These are phyloP conservation scores for Catenaria anguillulae DNA, from an alignment of 371 early-diverging fungal genomes.

Conservation along the genomic window DNA sequence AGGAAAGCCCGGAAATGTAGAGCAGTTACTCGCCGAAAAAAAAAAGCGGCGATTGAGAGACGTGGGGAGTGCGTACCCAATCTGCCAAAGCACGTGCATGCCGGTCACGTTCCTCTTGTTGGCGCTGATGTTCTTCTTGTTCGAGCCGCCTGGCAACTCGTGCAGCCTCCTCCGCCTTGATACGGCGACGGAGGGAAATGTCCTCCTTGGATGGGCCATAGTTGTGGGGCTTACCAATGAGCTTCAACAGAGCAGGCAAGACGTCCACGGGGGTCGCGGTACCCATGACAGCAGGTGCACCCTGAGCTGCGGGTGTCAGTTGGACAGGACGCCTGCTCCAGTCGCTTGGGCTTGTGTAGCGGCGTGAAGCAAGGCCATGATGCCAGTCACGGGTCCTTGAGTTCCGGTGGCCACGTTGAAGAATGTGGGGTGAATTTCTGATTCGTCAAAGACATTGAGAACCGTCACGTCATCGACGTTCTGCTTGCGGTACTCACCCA, in stretches of 20 bases:
- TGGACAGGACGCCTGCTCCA: not conserved
- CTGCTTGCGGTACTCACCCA: constrained; percentile 25
- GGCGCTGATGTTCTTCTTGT: constrained; percentile 22
- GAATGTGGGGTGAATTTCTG: constrained; percentile 27
- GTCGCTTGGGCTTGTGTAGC: no score
- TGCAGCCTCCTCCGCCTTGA: constrained; percentile 20
- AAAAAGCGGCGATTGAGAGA: constrained; percentile 4
- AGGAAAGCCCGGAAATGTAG: no score
- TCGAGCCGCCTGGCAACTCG: constrained; percentile 19
- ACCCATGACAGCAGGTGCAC: not conserved
- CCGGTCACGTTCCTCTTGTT: constrained; percentile 30
- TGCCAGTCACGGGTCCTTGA: not conserved
- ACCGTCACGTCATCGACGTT: constrained; percentile 36
- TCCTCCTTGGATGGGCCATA: constrained; percentile 36
- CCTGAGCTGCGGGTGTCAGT: no score
- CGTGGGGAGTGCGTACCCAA: constrained; percentile 30
- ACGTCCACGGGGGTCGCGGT: constrained; percentile 8
- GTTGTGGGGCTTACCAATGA: constrained; percentile 30
- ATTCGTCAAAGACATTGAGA: constrained; percentile 37
- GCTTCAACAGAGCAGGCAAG: constrained; percentile 19
- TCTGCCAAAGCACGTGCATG: constrained; percentile 28
- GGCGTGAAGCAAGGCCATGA: not conserved
- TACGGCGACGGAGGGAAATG: constrained; percentile 21
- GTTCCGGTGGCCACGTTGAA: constrained; percentile 12
- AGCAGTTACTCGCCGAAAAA: no score